These are phyloP conservation scores for Peniophora sp. DNA, from an alignment of 1,284 basidiomycete genomes.

Conservation along the genomic window DNA sequence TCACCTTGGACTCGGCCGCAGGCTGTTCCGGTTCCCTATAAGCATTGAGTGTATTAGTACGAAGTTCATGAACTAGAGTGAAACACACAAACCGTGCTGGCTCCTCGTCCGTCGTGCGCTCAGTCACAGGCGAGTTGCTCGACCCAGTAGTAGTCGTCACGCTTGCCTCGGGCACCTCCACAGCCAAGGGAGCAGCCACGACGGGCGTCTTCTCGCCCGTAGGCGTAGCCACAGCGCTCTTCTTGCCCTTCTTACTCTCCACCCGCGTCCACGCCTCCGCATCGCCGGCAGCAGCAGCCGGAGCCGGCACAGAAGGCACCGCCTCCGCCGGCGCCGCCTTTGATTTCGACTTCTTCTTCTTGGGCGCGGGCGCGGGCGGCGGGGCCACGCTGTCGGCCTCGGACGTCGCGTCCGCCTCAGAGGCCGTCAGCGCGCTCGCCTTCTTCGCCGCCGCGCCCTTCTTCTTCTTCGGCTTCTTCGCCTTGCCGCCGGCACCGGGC, in stretches of 20 bases:
- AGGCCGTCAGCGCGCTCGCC: conserved; percentile 14
- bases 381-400: conserved; percentile 2
- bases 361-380: conserved; percentile 6
- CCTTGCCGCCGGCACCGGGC: conserved; percentile 12
- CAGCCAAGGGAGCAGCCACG: conserved; percentile 2
- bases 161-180: conserved; percentile 34
- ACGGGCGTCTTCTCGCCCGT: conserved; percentile 5
- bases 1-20: conserved; percentile 50
- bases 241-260: conserved; percentile 20
- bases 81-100: conserved; percentile 3
- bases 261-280: conserved; percentile 54
- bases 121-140: conserved; percentile 35
- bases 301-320: conserved; percentile 2
- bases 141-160: conserved; percentile 36
- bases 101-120: conserved; percentile 32
- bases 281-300: conserved; percentile 22
- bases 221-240: conserved; percentile 7
- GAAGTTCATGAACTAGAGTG: conserved; percentile 38
- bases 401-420: conserved; percentile 6
- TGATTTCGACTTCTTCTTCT: conserved; percentile 1
- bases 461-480: conserved; percentile 33
- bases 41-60: conserved; percentile 33
- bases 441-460: conserved; percentile 40
- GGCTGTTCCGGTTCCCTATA: conserved; percentile 8
- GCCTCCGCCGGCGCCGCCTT: conserved; percentile 6